Percentiles rank a stretch among this genome's conserved stretches.
Evolutionary conservation across 1,284 basidiomycete genomes (phyloP).

Genomic region (Naganishia sp.): DNA sequence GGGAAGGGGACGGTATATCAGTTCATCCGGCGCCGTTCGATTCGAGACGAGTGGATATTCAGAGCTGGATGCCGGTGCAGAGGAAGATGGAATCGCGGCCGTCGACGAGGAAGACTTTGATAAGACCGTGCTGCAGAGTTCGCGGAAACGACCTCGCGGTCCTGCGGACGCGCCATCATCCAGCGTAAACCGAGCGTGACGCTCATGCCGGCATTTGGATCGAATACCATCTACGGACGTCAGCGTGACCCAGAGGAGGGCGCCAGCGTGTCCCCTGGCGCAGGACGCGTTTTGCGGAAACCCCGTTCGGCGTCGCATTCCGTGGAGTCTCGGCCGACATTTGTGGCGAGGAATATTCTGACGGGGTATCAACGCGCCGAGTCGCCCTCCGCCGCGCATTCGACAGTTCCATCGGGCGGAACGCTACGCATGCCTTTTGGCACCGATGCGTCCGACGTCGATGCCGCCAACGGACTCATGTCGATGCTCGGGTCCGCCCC

Average conservation of each 20-base stretch:
- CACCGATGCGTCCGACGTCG: conserved; percentile 24
- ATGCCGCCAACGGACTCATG: conserved; percentile 27
- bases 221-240: conserved; percentile 24
- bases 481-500: conserved; percentile 27
- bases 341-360: conserved; percentile 3
- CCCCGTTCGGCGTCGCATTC: conserved; percentile 23
- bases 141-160: conserved; percentile 2
- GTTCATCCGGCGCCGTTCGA: conserved; percentile 6
- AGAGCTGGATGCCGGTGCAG: conserved; percentile 3
- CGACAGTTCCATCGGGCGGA: background rate
- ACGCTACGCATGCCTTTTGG: conserved; percentile 21
- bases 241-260: background rate
- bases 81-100: background rate
- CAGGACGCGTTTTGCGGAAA: background rate
- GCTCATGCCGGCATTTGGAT: conserved; percentile 19
- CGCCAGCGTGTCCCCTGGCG: background rate
- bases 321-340: conserved; percentile 10
- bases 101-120: background rate
- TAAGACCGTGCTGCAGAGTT: background rate
- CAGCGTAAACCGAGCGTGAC: background rate
- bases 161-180: background rate
- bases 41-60: conserved; percentile 23
- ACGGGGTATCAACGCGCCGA: conserved; percentile 20
- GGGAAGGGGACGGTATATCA: conserved; percentile 16
- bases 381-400: background rate